These are phyloP conservation scores for Chytriomyces hyalinus DNA, from an alignment of 192 early-diverging fungal genomes.

Conservation along the genomic window DNA sequence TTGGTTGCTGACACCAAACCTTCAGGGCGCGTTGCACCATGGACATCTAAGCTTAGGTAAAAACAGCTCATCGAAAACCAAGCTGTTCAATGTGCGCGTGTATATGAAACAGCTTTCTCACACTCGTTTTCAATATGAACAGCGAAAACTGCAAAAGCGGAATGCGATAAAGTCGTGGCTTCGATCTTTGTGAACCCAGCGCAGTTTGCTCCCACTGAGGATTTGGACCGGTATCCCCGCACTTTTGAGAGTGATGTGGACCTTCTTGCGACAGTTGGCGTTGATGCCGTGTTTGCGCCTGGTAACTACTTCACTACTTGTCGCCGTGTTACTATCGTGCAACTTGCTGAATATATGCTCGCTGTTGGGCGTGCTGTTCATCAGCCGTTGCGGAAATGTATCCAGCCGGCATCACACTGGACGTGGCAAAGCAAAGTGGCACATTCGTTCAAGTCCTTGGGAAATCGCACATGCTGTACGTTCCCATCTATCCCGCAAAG, in stretches of 20 bases:
- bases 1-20: not conserved
- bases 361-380: conserved; percentile 28
- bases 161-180: conserved; percentile 75
- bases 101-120: not conserved
- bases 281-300: conserved; percentile 50
- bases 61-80: not conserved
- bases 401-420: conserved; percentile 84
- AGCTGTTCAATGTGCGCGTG: not conserved
- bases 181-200: conserved; percentile 99
- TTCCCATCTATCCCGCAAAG: not conserved
- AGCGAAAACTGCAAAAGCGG: conserved; percentile 60
- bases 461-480: conserved; percentile 80
- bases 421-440: conserved; percentile 78
- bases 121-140: not conserved
- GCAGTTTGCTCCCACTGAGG: conserved; percentile 96
- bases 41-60: conserved; percentile 84
- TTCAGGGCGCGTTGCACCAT: conserved; percentile 82
- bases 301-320: not conserved
- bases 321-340: not conserved
- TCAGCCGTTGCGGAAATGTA: conserved; percentile 86
- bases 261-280: conserved; percentile 55
- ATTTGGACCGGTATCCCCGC: conserved; percentile 88
- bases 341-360: not conserved
- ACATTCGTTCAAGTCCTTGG: conserved; percentile 93
- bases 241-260: conserved; percentile 79